Percentiles rank a stretch among this genome's conserved stretches.
These are phyloP conservation scores for Lichtheimia ramosa DNA, from an alignment of 371 early-diverging fungal genomes.

Conservation along the genomic window DNA sequence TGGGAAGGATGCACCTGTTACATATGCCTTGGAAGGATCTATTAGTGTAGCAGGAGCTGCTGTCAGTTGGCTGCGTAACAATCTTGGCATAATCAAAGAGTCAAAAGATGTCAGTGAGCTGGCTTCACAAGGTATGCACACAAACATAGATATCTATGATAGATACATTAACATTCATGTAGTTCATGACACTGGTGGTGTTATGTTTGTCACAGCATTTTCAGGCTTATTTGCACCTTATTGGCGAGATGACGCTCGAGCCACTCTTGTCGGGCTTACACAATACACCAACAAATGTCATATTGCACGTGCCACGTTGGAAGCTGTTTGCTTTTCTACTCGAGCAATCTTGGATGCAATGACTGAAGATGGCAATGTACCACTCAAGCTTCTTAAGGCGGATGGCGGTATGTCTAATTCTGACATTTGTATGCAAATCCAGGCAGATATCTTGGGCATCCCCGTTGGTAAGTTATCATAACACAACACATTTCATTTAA, in stretches of 20 bases:
- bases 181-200: slow-evolving; percentile 82
- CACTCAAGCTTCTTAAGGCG: slow-evolving; percentile 73
- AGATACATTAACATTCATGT: not conserved
- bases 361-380: slow-evolving; percentile 66
- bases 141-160: not conserved
- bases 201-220: slow-evolving; percentile 95
- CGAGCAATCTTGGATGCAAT: slow-evolving; percentile 88
- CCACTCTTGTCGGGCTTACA: slow-evolving; percentile 86
- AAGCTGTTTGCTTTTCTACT: slow-evolving; percentile 90
- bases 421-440: slow-evolving; percentile 89
- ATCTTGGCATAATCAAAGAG: slow-evolving; percentile 74
- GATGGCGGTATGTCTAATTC: slow-evolving; percentile 95
- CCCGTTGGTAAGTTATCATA: slow-evolving; percentile 24
- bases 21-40: slow-evolving; percentile 94
- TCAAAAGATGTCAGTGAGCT: slow-evolving; percentile 69
- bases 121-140: slow-evolving; percentile 25
- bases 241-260: slow-evolving; percentile 93
- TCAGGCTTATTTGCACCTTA: slow-evolving; percentile 94
- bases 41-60: slow-evolving; percentile 94
- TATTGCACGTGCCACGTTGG: slow-evolving; percentile 85
- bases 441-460: slow-evolving; percentile 86
- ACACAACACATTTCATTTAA: not conserved
- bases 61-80: slow-evolving; percentile 90
- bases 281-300: slow-evolving; percentile 86
- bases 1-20: slow-evolving; percentile 61